Base-by-base conservation (phyloP, 2,329 filamentous ascomycete species). In the Fusarium sp. region DNA sequence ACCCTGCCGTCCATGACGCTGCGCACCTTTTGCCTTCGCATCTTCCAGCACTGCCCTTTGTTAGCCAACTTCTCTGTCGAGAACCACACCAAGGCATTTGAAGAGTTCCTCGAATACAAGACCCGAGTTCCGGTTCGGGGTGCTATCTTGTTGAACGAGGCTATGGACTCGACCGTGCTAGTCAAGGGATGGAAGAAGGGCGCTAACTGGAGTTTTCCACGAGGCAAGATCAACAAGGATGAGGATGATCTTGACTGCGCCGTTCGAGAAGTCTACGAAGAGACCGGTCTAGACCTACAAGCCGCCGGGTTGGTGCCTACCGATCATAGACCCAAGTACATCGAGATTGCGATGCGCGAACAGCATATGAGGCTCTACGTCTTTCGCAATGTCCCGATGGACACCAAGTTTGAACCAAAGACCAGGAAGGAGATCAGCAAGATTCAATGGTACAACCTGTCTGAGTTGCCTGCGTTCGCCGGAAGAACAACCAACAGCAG, bases 111-210 rank as follows among this genome's bases (percentile, higher is more conserved):
- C 74, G 92, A 93, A 70, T 99, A 99, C 89, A 99, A 99, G 85
- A 96, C 93, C 8, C 90, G 95, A 61, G 93, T 99, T 14, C 97
- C 97, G 1, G 97, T 99, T 18, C 91, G 97, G 75, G 97, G 97
- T 39, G 96, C 95, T 64, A 98, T 99, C 70, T 87, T 99, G 87
- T 89, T 99, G 61, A 98, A 98, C 81, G 88, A 95, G 70, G 90
- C 90, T n/a, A 98, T 99, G 95, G 96, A 98, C 79, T 92, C 95
- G 62, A 94, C 95, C 0, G 91, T 99, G 16, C 87, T 99, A 50
- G 97, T 99, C 69, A 97, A 98, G 81, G 97, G 97, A 18, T 99
- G 95, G 95, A 99, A 98, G 87, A 98, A 98, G 82, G 92, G 93
- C 37, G 94, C 96, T 14, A 96, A 93, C 81, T 99, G 97, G 97